phyloP scores from a whole-genome alignment of 2,329 filamentous ascomycete genomes.

The Diaporthe capsici region DNA sequence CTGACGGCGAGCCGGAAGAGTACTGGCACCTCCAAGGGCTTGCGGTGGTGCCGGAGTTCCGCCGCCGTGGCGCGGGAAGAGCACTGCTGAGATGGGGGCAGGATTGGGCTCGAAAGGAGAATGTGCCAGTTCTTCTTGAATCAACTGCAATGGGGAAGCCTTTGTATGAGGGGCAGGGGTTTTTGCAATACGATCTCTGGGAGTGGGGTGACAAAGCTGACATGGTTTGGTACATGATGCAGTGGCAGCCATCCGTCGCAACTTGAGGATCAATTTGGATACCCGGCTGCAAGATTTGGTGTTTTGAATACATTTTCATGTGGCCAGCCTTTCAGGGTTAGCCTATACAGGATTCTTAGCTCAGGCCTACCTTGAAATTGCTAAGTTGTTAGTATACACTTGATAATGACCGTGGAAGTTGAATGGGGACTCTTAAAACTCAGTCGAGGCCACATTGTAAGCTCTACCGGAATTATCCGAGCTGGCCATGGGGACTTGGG shows the following conservation, averaged over 20 bases:
- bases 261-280: neutral
- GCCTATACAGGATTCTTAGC: no score
- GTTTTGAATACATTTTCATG: no score
- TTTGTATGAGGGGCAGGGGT: neutral
- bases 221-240: conserved; percentile 15
- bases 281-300: neutral
- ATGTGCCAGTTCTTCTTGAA: conserved; percentile 2
- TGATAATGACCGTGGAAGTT: no score
- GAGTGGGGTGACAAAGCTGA: conserved; percentile 13
- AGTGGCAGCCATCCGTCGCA: neutral
- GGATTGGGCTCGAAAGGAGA: conserved; percentile 6
- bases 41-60: neutral
- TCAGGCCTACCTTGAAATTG: no score
- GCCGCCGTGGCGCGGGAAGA: neutral
- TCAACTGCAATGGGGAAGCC: neutral
- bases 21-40: conserved; percentile 17
- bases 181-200: neutral
- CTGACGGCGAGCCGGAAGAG: neutral
- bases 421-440: no score
- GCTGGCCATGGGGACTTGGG: no score
- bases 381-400: no score
- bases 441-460: no score
- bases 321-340: no score
- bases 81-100: neutral
- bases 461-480: no score